Percentiles rank a stretch among this genome's conserved stretches.
phyloP scores from a whole-genome alignment of 106 monocot genomes.

The Amphibolis antarctica region DNA sequence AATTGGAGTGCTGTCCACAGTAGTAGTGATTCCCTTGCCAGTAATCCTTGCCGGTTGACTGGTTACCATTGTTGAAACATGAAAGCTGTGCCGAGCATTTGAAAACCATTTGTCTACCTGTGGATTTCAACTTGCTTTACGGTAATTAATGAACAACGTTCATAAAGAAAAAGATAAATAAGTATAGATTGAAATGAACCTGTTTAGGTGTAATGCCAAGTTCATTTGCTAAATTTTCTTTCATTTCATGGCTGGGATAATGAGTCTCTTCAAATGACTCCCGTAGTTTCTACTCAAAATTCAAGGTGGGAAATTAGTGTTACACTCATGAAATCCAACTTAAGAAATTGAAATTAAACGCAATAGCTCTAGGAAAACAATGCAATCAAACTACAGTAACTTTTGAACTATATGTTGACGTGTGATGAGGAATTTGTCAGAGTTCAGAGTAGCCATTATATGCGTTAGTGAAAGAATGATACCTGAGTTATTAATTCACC shows the following conservation, averaged over 20 bases:
- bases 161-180: too few species aligned
- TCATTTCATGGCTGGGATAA: conserved; percentile 28
- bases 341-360: too few species aligned
- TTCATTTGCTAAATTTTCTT: conserved; percentile 35
- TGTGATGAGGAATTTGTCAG: too few species aligned
- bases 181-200: conserved; percentile 9
- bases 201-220: conserved; percentile 25
- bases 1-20: background rate
- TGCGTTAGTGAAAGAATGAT: background rate
- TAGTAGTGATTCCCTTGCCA: background rate
- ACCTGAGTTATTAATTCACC: background rate
- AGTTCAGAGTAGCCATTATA: too few species aligned
- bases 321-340: background rate
- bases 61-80: conserved; percentile 3
- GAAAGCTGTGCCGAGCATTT: conserved; percentile 22
- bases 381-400: too few species aligned
- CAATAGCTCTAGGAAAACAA: too few species aligned
- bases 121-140: background rate
- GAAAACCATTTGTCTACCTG: conserved; percentile 59
- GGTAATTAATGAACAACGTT: too few species aligned
- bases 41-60: background rate
- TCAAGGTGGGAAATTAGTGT: background rate
- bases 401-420: too few species aligned
- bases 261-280: conserved; percentile 33
- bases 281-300: conserved; percentile 27